Percentiles rank a stretch among this genome's conserved stretches.
Conservation (phyloP, 768 basidiomycete species). For the Tulasnella sp. region DNA sequence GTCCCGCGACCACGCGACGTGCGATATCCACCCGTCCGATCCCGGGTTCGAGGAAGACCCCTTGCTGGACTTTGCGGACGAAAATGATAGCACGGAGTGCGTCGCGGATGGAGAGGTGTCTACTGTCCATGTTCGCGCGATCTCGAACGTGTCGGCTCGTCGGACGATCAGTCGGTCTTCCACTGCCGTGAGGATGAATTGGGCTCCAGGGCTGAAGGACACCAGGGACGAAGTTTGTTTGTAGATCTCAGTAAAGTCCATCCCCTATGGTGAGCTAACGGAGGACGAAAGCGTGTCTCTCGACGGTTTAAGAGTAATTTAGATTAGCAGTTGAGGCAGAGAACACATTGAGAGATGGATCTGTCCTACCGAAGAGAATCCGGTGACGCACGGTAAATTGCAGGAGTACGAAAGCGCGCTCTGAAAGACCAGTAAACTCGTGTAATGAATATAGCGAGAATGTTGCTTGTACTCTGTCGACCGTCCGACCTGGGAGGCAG, state of each 20-base stretch:
- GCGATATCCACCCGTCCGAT: conserved; percentile 45
- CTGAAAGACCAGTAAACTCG: no score
- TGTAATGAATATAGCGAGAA: no score
- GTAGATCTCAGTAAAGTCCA: conserved; percentile 79
- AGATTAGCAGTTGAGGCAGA: no score
- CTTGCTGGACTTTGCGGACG: conserved; percentile 15
- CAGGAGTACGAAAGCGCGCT: no score
- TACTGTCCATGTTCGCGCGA: conserved; percentile 69
- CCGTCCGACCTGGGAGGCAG: no score
- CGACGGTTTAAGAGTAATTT: no score
- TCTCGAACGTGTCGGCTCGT: conserved; percentile 71
- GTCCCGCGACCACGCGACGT: conserved; percentile 77
- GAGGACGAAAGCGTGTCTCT: no score
- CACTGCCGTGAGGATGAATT: conserved; percentile 73
- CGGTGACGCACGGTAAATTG: no score
- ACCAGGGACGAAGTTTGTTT: conserved; percentile 58
- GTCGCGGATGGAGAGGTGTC: conserved; percentile 41
- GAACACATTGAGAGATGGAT: no score
- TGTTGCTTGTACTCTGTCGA: no score
- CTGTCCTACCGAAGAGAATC: no score
- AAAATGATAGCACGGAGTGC: conserved; percentile 31
- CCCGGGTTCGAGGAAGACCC: conserved; percentile 20
- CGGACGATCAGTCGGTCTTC: conserved; percentile 73
- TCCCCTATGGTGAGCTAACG: no score
- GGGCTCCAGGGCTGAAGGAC: conserved; percentile 73